phyloP scores from a whole-genome alignment of 202 grass and related monocot species.

The Cymbopogon flexuosus region DNA sequence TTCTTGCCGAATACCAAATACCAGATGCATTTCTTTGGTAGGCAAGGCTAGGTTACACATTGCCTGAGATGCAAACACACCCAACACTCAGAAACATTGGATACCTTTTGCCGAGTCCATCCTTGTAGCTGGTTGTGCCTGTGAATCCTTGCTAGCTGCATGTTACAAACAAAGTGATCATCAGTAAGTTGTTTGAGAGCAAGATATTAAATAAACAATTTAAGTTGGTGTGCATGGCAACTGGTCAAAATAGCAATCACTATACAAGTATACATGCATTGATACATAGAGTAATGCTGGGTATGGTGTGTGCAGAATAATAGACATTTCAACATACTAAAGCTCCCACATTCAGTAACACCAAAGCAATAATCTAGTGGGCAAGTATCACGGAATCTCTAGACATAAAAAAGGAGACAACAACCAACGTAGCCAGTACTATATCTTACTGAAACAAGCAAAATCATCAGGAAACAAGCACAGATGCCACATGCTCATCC shows the following conservation, averaged over 20 bases:
- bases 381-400: not conserved
- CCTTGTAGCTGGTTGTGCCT: slow-evolving; percentile 65
- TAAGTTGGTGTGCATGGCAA: not conserved
- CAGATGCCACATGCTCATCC: not conserved
- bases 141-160: slow-evolving; percentile 89
- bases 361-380: not conserved
- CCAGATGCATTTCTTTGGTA: not conserved
- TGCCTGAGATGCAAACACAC: not conserved
- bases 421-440: not conserved
- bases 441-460: not conserved
- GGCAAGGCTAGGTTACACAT: not conserved
- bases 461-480: not conserved
- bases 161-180: not conserved
- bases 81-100: slow-evolving; percentile 7
- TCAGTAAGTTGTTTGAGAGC: not conserved
- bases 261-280: not conserved
- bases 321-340: not conserved
- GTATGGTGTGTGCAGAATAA: not conserved
- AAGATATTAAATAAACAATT: not conserved
- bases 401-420: not conserved
- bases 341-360: not conserved
- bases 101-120: slow-evolving; percentile 98
- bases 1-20: not conserved
- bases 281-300: not conserved
- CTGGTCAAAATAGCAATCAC: not conserved